Base-by-base conservation (phyloP, 352 stramenopile species). In the Globisporangium paroecandrum region DNA sequence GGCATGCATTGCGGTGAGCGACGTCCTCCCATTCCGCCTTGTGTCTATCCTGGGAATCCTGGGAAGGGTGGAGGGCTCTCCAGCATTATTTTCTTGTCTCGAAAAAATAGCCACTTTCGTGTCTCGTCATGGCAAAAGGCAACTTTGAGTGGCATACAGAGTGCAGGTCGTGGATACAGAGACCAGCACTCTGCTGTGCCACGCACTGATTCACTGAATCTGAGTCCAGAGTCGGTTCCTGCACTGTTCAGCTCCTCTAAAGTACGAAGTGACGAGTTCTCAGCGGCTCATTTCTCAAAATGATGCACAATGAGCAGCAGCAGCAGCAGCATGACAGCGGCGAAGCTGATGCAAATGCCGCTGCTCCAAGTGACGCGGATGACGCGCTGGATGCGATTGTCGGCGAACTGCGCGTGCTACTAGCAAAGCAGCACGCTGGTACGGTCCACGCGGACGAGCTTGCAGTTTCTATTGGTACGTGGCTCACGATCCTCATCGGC, bases 131-230 rank as follows among this genome's bases (percentile, higher is more conserved):
- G 22, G 25, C 51, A 59, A 59, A 58, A 59, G 54, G 27, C 54
- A 59, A 59, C 54, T 59, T 59, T 32, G 51, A 58, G 51, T 58
- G 22, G 51, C 51, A 56, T 59, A 10, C 41, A 49, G 41, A 49
- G 41, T 49, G 41, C 41, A 49, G 13, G 41, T 49, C 41, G 54
- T 59, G 27, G 54, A 59, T 59, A 59, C 54, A 59, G 54, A 59
- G 13, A 59, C 54, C 7, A 41, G 20, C 54, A 41, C 18, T 58
- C 53, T n/a, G 29, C 3, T 6, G 5, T 38, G 18, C 25, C 55
- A 46, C 12, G 10, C 12, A 18, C 38, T 46, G 36, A 32, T 38
- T 59, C 38, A 18, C 12, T 46, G 36, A 32, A 59, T 59, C 54
- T 59, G 54, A 59, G 54, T 59, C 54, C 54, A 41, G 27, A 43